Evolutionary conservation across 192 early-diverging fungal genomes (phyloP), one percentile per base, ranked within the genome.

Genomic region (Linnemannia zychae): DNA sequence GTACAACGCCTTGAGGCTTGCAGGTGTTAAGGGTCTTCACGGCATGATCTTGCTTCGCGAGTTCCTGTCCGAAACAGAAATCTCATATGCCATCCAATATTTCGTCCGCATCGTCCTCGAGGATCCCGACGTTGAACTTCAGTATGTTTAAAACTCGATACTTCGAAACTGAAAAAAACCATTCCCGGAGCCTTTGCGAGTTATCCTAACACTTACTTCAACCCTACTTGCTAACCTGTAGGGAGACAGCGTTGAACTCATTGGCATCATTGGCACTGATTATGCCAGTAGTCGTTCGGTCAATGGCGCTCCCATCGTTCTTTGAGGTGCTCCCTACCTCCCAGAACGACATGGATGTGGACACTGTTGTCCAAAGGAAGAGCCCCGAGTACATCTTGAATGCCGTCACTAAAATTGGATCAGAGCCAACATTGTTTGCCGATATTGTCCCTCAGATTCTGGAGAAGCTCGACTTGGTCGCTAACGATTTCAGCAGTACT

Each of bases 1-100:
- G 82, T 95, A 96, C 78, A 93, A 90, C 70, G 92, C 92, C 12
- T 80, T 97, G 66, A 90, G 95, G 50, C 88, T 95, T 38, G 89
- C 91, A 34, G 95, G 95, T 3, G 77, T 97, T 9, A 92, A 92
- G 70, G 97, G 96, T 15, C 89, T 98, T 36, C 87, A 92, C 48
- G 88, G 91, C 11, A 90, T 96, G 87, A 89, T 90, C 48, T 76
- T 95, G 31, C 84, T 93, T 44, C 89, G 84, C 11, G 79, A 87
- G 16, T 94, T 92, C 67, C 79, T 96, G 24, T 77, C 79, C 24
- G 82, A 88, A 11, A 91, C 94, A 67, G 95, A 96, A 80, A 86
- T 91, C 22, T 90, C 87, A 4, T 72, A 90, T 66, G 87, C 85
- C 18, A 82, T 93, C 1, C 91, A 91, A 67, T 89, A 88, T 31